Base-by-base conservation (phyloP, 208 protist species). In the Phytomonas sp. region DNA sequence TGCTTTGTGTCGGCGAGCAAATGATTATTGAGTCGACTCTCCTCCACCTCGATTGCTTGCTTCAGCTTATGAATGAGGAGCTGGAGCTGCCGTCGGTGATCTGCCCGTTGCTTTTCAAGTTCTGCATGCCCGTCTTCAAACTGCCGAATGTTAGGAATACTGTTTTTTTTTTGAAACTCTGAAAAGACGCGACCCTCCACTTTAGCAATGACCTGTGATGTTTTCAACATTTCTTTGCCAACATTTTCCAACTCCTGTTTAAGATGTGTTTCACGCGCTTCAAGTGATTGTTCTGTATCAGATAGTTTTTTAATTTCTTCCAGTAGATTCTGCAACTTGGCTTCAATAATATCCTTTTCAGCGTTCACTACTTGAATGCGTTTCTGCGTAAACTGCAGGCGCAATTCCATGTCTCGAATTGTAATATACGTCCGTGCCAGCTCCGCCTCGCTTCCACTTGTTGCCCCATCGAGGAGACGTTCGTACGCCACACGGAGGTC, bases 101-200 rank as follows among this genome's bases (percentile, higher is more conserved):
- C 80, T 14, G 82, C 91, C 26, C 84, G 80, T 66, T 89, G 71
- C 66, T 85, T 74, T 26, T 72, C 66, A 31, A 74, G 62, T 40
- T 86, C 66, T 30, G 69, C 75, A 67, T 94, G 69, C 69, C 76
- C 37, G 26, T 85, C 81, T 77, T 99, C 97, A 45, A 96, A 87
- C 45, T 97, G 86, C 66, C 86, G 71, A 45, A 99, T 83, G 64
- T 97, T 92, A 0, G 79, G 71, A 0, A 99, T 76, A 36, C 92
- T 82, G 32, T 98, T 81, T 59, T 69, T 77, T 52, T 84, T 72
- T 68, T 95, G 86, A 73, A 99, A 98, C 11, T 84, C 86, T 11
- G 69, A 77, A 74, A 99, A 98, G 11, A 98, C 70, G 59, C 75
- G 73, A 4, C 89, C 84, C 77, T 98, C 96, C 0, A 92, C 75